Evolutionary conservation across 441 rosid genomes (phyloP).

Genomic region (Breynia disticha): DNA sequence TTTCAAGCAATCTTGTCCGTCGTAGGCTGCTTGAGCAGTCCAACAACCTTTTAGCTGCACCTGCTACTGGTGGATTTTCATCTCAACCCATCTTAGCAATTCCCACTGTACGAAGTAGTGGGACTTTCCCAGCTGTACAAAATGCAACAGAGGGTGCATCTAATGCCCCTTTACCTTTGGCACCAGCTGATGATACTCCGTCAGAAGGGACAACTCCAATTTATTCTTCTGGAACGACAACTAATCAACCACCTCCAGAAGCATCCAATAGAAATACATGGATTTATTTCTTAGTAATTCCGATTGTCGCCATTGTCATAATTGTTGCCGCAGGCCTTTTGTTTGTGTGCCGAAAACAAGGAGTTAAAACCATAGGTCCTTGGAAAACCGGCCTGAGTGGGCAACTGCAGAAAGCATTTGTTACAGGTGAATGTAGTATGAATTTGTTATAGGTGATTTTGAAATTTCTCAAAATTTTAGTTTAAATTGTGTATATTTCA

Average conservation of each 20-base stretch:
- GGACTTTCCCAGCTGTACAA: conserved; percentile 53
- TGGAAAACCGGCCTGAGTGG: conserved; percentile 95
- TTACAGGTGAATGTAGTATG: conserved; percentile 45
- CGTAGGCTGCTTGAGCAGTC: conserved; percentile 44
- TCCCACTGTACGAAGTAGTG: conserved; percentile 45
- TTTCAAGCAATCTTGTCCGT: conserved; percentile 24
- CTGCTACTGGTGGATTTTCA: conserved; percentile 19
- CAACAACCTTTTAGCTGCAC: conserved; percentile 36
- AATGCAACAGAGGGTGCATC: conserved; percentile 17
- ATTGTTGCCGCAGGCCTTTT: conserved; percentile 23
- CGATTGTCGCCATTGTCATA: conserved; percentile 23
- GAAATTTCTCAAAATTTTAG: background rate
- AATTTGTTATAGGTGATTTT: background rate
- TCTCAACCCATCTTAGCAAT: conserved; percentile 27
- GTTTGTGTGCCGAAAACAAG: conserved; percentile 38
- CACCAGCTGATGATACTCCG: conserved; percentile 15
- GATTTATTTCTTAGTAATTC: conserved; percentile 46
- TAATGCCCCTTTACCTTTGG: conserved; percentile 14
- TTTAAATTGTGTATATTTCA: background rate
- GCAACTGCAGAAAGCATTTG: conserved; percentile 84
- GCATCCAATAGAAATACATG: conserved; percentile 22
- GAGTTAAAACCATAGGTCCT: conserved; percentile 62
- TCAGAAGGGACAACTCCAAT: conserved; percentile 5
- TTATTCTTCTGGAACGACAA: conserved; percentile 11
- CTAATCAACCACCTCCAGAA: conserved; percentile 17